Percentiles rank a stretch among this genome's conserved stretches.
These are phyloP conservation scores for Neonectria coccinea DNA, from an alignment of 2,329 filamentous ascomycete species.

Conservation along the genomic window DNA sequence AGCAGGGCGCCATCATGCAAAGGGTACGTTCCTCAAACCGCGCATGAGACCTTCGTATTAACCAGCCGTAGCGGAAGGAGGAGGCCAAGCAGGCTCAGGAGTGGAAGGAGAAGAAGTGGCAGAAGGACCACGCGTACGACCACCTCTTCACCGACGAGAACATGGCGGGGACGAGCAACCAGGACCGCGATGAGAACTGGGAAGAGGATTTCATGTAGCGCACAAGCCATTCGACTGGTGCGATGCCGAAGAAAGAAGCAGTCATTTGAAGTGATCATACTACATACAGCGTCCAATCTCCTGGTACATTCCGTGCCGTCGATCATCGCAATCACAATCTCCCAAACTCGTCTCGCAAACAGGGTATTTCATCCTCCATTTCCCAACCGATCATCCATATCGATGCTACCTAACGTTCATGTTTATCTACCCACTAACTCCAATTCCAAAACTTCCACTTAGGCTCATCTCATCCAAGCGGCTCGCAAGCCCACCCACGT, in stretches of 20 bases:
- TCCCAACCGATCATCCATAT: neutral
- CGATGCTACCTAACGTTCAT: neutral
- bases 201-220: constrained; percentile 92
- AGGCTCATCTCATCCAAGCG: constrained; percentile 51
- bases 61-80: constrained; percentile 73
- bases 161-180: constrained; percentile 82
- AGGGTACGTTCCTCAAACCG: constrained; percentile 62
- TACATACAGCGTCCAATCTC: constrained; percentile 9
- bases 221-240: neutral
- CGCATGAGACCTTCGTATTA: neutral
- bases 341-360: constrained; percentile 5
- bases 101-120: constrained; percentile 88
- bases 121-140: constrained; percentile 98
- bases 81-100: constrained; percentile 80
- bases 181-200: constrained; percentile 81
- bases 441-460: constrained; percentile 47
- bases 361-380: constrained; percentile 19
- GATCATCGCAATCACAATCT: neutral
- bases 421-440: constrained; percentile 43
- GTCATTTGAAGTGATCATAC: neutral
- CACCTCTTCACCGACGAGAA: constrained; percentile 88
- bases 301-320: neutral
- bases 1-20: constrained; percentile 71
- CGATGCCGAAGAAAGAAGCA: neutral
- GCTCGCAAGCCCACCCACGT: constrained; percentile 45